Conservation (phyloP, 768 basidiomycete genomes). For the Dioszegia crocea region DNA sequence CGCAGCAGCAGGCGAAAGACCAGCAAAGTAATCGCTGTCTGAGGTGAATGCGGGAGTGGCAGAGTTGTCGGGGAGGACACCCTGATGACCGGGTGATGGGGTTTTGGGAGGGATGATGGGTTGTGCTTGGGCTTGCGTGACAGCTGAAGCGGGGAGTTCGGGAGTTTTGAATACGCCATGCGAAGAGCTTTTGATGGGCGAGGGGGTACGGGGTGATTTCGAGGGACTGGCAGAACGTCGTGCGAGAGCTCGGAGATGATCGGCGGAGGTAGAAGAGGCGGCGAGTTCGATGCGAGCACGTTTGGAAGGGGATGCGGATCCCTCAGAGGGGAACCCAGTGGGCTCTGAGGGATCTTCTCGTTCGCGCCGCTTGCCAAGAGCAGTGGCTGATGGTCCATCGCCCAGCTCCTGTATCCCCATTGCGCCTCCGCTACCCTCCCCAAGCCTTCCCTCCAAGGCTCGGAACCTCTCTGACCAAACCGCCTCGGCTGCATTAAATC, state of each 20-base stretch:
- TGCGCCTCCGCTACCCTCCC: neutral
- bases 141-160: constrained; percentile 4
- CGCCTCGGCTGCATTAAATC: neutral
- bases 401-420: neutral
- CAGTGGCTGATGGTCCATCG: neutral
- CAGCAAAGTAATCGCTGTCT: constrained; percentile 23
- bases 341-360: neutral
- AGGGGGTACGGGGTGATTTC: constrained; percentile 23
- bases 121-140: neutral
- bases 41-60: constrained; percentile 13
- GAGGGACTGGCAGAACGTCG: neutral
- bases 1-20: constrained; percentile 1
- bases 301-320: constrained; percentile 7
- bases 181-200: constrained; percentile 16
- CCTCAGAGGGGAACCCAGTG: neutral
- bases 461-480: neutral
- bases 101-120: constrained; percentile 21
- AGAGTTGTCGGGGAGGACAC: constrained; percentile 26
- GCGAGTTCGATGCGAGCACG: constrained; percentile 4
- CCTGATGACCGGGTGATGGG: constrained; percentile 35
- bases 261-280: neutral
- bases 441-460: neutral
- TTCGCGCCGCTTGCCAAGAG: constrained; percentile 10
- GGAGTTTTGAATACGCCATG: constrained; percentile 12
- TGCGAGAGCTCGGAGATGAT: neutral